Evolutionary conservation across 345 rosid species (phyloP), one percentile per base, ranked within the genome.

Genomic region (Acer yangbiense): DNA sequence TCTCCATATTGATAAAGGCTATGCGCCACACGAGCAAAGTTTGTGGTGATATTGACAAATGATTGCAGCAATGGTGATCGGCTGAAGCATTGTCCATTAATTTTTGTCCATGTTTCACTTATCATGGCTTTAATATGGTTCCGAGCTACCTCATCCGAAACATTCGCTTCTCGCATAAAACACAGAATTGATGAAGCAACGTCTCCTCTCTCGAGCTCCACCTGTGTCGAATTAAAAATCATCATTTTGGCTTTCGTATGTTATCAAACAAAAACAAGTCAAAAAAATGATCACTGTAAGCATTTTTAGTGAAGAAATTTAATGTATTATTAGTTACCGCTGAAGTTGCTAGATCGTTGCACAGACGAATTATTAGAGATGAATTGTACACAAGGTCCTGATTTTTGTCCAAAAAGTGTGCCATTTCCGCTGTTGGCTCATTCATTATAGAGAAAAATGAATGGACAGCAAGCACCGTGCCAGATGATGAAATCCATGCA

Each of bases 171-270:
- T 69, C 43, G 27, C 89, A 85, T 85, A 58, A 61, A 75, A 58
- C 91, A 87, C 21, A 69, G 12, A 43, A 90, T 70, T 0, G 90
- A 85, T 17, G 91, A 87, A 18, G 91, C 82, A 5, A 84, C 87
- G 74, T 88, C 90, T 20, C 90, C 91, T 77, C 91, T 85, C 78
- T 90, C 90, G 39, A 57, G 76, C 63, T 90, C 91, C 7, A 82
- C 90, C 91, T 35, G 39, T 35, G 6, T 35, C 4, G 0, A 35
- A 35, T 35, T 35, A 35, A 35, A 35, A 35, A 35, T 35, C 39
- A 35, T 6, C 6, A 35, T 35, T 35, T 35, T 4, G 39, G 39
- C 5, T 32, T 32, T 32, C 29, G 39, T 4, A 20, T 14, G 46
- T 11, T 14, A 20, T 27, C 10, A 66, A 14, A 14, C 55, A 29